phyloP scores from a whole-genome alignment of 2,329 filamentous ascomycete species.

The Rhinocladiella similis region DNA sequence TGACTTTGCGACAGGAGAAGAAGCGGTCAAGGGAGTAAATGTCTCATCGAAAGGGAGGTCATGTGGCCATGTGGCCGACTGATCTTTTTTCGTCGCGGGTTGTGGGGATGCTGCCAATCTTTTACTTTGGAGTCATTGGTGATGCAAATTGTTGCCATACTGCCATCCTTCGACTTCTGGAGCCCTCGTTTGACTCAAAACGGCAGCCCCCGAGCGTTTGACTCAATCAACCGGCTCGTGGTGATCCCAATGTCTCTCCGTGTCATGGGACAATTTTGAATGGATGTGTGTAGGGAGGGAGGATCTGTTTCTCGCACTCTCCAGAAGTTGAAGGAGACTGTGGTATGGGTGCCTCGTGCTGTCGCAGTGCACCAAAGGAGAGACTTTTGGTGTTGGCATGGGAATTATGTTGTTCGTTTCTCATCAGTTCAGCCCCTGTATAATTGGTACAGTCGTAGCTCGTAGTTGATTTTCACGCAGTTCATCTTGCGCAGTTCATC shows the following conservation, averaged over 20 bases:
- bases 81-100: not conserved
- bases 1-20: not conserved
- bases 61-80: not conserved
- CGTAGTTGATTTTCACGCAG: not conserved
- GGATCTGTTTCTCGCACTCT: not conserved
- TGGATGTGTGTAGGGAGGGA: not conserved
- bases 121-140: not conserved
- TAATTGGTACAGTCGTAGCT: not conserved
- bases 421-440: not conserved
- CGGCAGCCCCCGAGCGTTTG: no score
- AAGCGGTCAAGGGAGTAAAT: not conserved
- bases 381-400: slow-evolving; percentile 1
- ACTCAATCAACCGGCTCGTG: no score
- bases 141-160: no score
- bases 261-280: not conserved
- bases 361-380: slow-evolving; percentile 1
- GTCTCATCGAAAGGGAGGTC: not conserved
- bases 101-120: not conserved
- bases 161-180: no score
- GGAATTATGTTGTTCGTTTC: not conserved
- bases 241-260: no score
- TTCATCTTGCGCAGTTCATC: slow-evolving; percentile 5
- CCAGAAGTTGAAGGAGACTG: not conserved
- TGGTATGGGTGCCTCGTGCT: not conserved
- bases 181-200: no score